Base-by-base conservation (phyloP, 2,329 filamentous ascomycete species). In the Plectosphaerella sp. region DNA sequence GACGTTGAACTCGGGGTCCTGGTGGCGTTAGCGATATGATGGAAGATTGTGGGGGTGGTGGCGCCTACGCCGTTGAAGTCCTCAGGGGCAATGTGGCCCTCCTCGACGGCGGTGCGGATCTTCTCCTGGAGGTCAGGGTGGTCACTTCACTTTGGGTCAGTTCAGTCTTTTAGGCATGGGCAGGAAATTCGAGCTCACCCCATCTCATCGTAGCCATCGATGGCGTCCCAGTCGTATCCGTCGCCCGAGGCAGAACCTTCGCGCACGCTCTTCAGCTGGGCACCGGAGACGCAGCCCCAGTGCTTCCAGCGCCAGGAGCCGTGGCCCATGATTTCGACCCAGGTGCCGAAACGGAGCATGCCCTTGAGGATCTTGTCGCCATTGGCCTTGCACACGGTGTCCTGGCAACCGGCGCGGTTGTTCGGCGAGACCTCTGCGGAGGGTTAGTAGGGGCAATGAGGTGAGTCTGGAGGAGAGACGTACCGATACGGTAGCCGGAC, bases 231-330 rank as follows among this genome's bases (percentile, higher is more conserved):
- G 54, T 91, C 79, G 51, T 74, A 78, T 1, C 20, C 39, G 28
- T 71, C 74, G n/a, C 71, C 69, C 11, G 67, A 70, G 6, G 72
- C 73, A 56, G 84, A 77, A 8, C 73, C 67, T 6, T 84, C 76
- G 54, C 85, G 80, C 47, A 91, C 70, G 57, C 89, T 86, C 52
- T 74, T 63, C 54, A 97, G 73, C 62, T 90, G 83, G 51, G 79
- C 76, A 20, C 91, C 91, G 15, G 91, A 96, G 36, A 92, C 83
- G 62, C 93, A 97, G 28, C 93, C 92, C 93, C 93, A 97, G 67
- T 97, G 93, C 65, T 87, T 88, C 85, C 88, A 97, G 52, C 74
- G 69, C 83, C 84, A 96, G 62, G 78, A 79, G 42, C 82, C 81
- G 62, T 85, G 78, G 0, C 80, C 78, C 0, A 75, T 62, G 28